Conservation (phyloP, 768 basidiomycete genomes). For the Pisolithus sp. region DNA sequence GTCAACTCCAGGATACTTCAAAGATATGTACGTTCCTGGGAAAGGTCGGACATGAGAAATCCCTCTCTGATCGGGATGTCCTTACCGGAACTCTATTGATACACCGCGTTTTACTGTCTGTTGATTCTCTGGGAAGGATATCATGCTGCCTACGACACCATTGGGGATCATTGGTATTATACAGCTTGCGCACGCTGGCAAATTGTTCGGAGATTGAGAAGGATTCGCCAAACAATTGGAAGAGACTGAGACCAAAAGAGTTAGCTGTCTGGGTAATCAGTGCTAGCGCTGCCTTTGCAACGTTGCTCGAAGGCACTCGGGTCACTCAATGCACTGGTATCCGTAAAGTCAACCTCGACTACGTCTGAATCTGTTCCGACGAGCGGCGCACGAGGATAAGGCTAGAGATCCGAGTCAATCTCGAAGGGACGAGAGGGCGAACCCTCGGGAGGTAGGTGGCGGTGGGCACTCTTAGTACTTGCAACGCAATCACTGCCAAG, state of each 20-base stretch:
- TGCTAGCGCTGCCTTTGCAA: constrained; percentile 21
- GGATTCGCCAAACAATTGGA: too few relatives aligned
- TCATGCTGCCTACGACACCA: constrained; percentile 45
- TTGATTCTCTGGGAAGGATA: constrained; percentile 45
- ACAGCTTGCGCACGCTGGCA: too few relatives aligned
- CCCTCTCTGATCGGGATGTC: constrained; percentile 8
- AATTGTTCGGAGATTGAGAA: too few relatives aligned
- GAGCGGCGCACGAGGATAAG: constrained; percentile 48
- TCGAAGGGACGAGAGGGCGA: constrained; percentile 55
- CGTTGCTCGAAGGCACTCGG: constrained; percentile 46
- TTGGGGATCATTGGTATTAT: too few relatives aligned
- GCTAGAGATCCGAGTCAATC: constrained; percentile 64
- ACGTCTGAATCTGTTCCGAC: constrained; percentile 47
- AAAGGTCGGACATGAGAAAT: background rate
- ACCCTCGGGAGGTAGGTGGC: constrained; percentile 19
- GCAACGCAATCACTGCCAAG: constrained; percentile 3
- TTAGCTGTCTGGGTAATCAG: too few relatives aligned
- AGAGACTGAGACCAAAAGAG: too few relatives aligned
- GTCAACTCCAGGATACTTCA: constrained; percentile 53
- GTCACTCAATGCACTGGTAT: constrained; percentile 68
- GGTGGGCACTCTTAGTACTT: constrained; percentile 1
- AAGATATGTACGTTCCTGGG: constrained; percentile 54
- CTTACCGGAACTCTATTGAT: constrained; percentile 52
- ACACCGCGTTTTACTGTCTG: constrained; percentile 42
- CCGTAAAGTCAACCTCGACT: constrained; percentile 69